Evolutionary conservation across 306 rosid genomes (phyloP).

Genomic region (Trichosanthes cucumerina): DNA sequence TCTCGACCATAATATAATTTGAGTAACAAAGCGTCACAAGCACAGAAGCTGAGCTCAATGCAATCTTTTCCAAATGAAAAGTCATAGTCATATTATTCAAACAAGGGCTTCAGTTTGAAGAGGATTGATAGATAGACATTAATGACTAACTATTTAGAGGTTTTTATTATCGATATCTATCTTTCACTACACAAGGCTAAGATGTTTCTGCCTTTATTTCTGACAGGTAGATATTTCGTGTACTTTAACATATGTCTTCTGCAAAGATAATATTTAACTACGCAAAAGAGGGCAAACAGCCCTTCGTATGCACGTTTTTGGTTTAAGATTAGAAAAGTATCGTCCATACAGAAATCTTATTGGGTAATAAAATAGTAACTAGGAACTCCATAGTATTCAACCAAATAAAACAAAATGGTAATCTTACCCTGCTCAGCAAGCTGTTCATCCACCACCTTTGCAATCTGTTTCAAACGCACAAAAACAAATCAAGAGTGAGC

Average conservation of each 20-base stretch:
- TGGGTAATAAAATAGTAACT: background rate
- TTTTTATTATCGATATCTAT: background rate
- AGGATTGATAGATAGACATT: background rate
- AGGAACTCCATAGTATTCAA: background rate
- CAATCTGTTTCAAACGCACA: conserved; percentile 43
- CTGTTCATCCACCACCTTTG: conserved; percentile 48
- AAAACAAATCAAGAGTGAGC: background rate
- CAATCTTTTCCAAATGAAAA: background rate
- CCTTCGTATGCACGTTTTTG: background rate
- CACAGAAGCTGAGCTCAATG: background rate
- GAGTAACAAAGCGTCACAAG: background rate
- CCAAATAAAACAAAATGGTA: conserved; percentile 4
- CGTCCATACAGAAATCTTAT: background rate
- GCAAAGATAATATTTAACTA: background rate
- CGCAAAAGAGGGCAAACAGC: background rate
- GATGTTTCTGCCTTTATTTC: background rate
- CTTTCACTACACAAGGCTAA: background rate
- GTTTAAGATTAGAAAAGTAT: background rate
- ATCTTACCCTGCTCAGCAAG: conserved; percentile 61
- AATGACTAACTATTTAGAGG: background rate
- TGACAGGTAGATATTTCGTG: background rate
- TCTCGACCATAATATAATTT: background rate
- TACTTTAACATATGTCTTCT: background rate
- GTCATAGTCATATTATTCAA: background rate
- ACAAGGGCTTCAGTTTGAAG: background rate